Percentiles rank a stretch among this genome's conserved stretches.
phyloP scores from a whole-genome alignment of 208 protist genomes.

The Porcisia hertigi region DNA sequence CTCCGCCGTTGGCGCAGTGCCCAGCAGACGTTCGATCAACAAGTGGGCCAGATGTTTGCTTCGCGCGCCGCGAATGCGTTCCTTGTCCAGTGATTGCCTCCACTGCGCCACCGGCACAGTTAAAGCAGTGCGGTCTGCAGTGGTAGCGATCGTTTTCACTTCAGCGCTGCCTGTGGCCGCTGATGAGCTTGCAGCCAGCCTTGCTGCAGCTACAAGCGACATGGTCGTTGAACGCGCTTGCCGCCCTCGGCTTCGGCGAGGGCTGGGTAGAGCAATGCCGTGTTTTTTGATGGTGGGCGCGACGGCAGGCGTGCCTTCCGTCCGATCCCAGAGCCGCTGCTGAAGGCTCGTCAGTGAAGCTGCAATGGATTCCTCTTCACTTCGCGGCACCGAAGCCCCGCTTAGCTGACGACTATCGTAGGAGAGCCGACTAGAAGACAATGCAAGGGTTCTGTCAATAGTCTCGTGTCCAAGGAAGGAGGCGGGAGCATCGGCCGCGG shows the following conservation, averaged over 20 bases:
- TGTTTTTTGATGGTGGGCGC: neutral
- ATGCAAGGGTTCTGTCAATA: neutral
- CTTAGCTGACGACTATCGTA: neutral
- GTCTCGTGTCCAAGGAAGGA: neutral
- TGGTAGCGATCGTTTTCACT: neutral
- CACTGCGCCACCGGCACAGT: constrained; percentile 17
- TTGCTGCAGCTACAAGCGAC: neutral
- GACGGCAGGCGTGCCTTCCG: neutral
- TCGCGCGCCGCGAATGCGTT: constrained; percentile 15
- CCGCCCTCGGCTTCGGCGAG: neutral
- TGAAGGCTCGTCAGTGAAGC: constrained; percentile 17
- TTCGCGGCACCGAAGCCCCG: neutral
- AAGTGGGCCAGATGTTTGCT: constrained; percentile 15
- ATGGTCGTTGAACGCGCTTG: neutral
- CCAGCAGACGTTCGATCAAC: constrained; percentile 18
- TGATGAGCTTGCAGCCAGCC: neutral
- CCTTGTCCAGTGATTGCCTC: constrained; percentile 9
- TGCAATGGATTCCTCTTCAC: neutral
- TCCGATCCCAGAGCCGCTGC: constrained; percentile 9
- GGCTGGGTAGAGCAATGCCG: neutral
- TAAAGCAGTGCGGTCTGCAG: neutral
- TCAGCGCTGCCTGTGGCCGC: neutral
- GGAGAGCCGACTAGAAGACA: neutral
- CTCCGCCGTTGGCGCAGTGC: neutral
- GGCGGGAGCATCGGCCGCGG: neutral